Evolutionary conservation across 768 basidiomycete genomes (phyloP), one percentile per base, ranked within the genome.

Genomic region (Mycena galericulata): DNA sequence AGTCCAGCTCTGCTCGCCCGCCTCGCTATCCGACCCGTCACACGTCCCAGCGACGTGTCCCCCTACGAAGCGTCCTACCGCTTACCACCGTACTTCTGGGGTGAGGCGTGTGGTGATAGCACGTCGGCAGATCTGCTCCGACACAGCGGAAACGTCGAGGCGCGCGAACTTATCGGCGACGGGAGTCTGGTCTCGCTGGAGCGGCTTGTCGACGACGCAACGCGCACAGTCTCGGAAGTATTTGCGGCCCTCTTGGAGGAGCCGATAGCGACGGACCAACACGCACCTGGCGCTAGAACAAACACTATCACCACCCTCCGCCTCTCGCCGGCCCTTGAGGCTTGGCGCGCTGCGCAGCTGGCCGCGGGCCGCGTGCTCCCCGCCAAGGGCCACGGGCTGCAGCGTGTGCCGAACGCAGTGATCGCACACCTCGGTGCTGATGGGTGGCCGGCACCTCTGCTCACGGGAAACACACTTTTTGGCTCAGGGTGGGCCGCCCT

Each of bases 61-160:
- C 57, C 57, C 43, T 59, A 59, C 45, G 57, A 59, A 43, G 41
- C 43, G 43, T 59, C 57, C 32, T 59, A 59, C 57, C 41, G 57
- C 27, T 41, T 59, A 46, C 60, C 62, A 27, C 62, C 62, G 30
- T 63, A 63, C 43, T 63, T 54, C 50, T 63, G 62, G 62, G 53
- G 62, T 10, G 53, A 63, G 32, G 20, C 40, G 14, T n/a, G 20
- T n/a, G 40, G n/a, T 30, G 47, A 43, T 40, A 53, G 47, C 40
- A 53, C 6, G n/a, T 27, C n/a, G 46, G 46, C 18, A 34, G 27
- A 29, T n/a, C 38, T 51, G 12, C 41, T 18, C 22, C 20, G 24
- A 26, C 54, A 38, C 41, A 29, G 26, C 32, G 43, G 53, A 20
- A 18, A 64, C 29, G 14, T 20, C 36, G 62, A 64, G 40, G 43